Percentiles rank a stretch among this genome's conserved stretches.
phyloP scores from a whole-genome alignment of 306 rosid species.

The Sicyos baderoa region DNA sequence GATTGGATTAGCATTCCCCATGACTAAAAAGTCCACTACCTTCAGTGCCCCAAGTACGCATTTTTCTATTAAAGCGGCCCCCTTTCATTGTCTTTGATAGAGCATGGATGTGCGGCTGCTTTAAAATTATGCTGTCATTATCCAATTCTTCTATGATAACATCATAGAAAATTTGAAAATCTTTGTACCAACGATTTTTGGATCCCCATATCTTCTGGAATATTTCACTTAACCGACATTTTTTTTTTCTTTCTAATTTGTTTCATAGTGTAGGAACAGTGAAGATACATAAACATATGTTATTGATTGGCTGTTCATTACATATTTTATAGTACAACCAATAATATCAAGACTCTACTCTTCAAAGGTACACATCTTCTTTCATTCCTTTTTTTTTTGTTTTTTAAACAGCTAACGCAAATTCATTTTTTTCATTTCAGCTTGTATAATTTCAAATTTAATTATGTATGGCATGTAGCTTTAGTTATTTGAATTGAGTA shows the following conservation, averaged over 20 bases:
- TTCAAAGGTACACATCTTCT: neutral
- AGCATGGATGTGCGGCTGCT: constrained; percentile 12
- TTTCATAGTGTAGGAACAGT: too few species aligned
- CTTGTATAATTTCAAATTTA: neutral
- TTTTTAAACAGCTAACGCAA: too few species aligned
- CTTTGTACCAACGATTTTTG: neutral
- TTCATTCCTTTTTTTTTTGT: too few species aligned
- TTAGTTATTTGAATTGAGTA: neutral
- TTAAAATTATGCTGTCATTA: neutral
- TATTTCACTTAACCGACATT: constrained; percentile 9
- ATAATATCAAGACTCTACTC: neutral
- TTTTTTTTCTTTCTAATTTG: neutral
- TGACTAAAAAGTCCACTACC: constrained; percentile 9
- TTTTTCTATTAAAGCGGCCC: too few species aligned
- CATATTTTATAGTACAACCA: constrained; percentile 1
- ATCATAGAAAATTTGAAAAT: neutral
- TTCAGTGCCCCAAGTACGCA: constrained; percentile 5
- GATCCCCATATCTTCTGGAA: constrained; percentile 5
- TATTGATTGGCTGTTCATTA: neutral
- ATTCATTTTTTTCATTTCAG: neutral
- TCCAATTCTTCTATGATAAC: neutral
- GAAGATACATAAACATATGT: neutral
- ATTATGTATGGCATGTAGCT: neutral
- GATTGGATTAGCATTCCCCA: constrained; percentile 7
- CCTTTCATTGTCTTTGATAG: neutral